Conservation (phyloP, 129 eudicot genomes). For the Heracleum sosnowskyi region DNA sequence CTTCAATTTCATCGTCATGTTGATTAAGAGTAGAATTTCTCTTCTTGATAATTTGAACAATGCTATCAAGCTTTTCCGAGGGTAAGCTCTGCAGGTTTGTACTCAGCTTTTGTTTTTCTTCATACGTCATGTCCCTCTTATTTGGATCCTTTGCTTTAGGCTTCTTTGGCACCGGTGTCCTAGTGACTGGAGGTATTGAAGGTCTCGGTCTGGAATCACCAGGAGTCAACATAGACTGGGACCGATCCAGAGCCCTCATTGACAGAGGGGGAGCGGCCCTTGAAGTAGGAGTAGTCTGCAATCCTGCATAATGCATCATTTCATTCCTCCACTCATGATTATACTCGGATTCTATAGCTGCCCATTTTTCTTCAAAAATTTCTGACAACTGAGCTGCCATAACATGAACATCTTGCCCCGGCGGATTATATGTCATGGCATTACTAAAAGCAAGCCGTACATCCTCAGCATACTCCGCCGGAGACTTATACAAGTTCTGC, state of each 20-base stretch:
- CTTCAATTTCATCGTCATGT: slow-evolving; percentile 59
- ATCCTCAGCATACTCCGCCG: slow-evolving; percentile 81
- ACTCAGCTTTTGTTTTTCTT: slow-evolving; percentile 80
- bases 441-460: slow-evolving; percentile 81
- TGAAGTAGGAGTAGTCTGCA: slow-evolving; percentile 62
- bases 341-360: slow-evolving; percentile 49
- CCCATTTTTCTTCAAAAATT: slow-evolving; percentile 78
- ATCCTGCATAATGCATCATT: slow-evolving; percentile 44
- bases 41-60: slow-evolving; percentile 16
- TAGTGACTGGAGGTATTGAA: slow-evolving; percentile 26
- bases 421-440: slow-evolving; percentile 90
- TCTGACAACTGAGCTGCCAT: slow-evolving; percentile 62
- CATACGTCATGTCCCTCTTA: slow-evolving; percentile 21
- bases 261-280: slow-evolving; percentile 37
- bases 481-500: slow-evolving; percentile 73
- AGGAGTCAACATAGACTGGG: slow-evolving; percentile 41
- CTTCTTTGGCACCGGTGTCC: slow-evolving; percentile 74
- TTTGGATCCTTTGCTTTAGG: slow-evolving; percentile 42
- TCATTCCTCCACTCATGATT: slow-evolving; percentile 51
- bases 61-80: slow-evolving; percentile 13
- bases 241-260: slow-evolving; percentile 42
- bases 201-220: slow-evolving; percentile 33
- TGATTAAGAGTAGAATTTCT: slow-evolving; percentile 8
- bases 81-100: slow-evolving; percentile 17
- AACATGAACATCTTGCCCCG: slow-evolving; percentile 84